Evolutionary conservation across 257 asterid species (phyloP).

Genomic region (Vinca minor): DNA sequence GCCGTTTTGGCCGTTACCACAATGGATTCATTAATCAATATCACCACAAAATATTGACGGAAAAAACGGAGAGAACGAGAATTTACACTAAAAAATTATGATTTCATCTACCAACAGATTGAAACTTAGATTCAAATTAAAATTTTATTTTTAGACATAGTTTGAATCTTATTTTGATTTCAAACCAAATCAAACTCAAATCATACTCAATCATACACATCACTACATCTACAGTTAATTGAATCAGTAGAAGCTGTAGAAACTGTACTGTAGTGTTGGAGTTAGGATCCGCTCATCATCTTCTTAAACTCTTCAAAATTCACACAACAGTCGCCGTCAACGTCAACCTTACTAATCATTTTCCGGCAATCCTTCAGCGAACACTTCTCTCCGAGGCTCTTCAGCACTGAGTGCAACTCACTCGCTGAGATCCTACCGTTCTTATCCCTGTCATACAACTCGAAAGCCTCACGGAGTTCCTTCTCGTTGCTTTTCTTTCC

Average conservation of each 20-base stretch:
- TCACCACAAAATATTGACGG: not conserved
- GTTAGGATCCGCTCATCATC: slow-evolving; percentile 53
- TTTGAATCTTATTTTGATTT: too few species aligned
- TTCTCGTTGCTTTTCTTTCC: slow-evolving; percentile 27
- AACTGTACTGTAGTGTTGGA: too few species aligned
- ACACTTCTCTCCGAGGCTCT: slow-evolving; percentile 64
- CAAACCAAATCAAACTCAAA: too few species aligned
- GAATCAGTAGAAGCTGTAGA: not conserved
- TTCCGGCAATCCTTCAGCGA: slow-evolving; percentile 59
- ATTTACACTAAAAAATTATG: slow-evolving; percentile 6
- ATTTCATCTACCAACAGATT: not conserved
- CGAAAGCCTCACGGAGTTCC: slow-evolving; percentile 74
- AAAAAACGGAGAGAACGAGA: not conserved
- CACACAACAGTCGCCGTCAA: slow-evolving; percentile 86
- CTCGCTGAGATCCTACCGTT: slow-evolving; percentile 72
- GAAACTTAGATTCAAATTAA: too few species aligned
- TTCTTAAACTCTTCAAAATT: slow-evolving; percentile 80
- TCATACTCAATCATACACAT: too few species aligned
- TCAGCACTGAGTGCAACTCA: slow-evolving; percentile 60
- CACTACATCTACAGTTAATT: slow-evolving; percentile 16
- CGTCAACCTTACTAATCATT: slow-evolving; percentile 74
- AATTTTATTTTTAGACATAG: too few species aligned
- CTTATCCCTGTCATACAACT: slow-evolving; percentile 64
- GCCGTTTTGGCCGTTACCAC: not conserved
- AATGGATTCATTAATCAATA: not conserved